Evolutionary conservation across 768 basidiomycete genomes (phyloP).

Genomic region (Trametes meyenii): DNA sequence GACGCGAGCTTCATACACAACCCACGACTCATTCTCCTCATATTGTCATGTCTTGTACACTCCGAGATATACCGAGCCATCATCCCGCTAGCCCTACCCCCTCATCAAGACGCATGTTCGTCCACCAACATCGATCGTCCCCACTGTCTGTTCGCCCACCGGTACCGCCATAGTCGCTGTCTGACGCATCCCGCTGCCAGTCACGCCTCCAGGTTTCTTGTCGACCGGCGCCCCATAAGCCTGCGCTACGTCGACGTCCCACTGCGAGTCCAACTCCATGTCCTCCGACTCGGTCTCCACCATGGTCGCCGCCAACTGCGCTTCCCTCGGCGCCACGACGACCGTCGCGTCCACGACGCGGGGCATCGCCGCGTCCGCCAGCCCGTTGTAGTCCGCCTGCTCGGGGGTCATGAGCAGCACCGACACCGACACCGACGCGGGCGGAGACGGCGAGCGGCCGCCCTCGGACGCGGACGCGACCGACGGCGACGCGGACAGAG

Average conservation of each 20-base stretch:
- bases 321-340: too few species aligned
- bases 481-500: neutral
- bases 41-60: too few species aligned
- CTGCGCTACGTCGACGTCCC: constrained; percentile 31
- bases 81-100: constrained; percentile 3
- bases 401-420: constrained; percentile 13
- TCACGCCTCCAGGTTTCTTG: neutral
- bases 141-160: constrained; percentile 13
- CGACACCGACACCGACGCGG: constrained; percentile 9
- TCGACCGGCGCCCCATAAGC: constrained; percentile 22
- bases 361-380: constrained; percentile 19
- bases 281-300: constrained; percentile 12
- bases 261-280: constrained; percentile 20
- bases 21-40: too few species aligned
- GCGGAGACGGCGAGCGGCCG: constrained; percentile 9
- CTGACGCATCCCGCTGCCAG: constrained; percentile 1
- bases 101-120: constrained; percentile 29
- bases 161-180: neutral
- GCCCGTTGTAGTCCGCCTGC: constrained; percentile 7
- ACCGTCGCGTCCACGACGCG: constrained; percentile 3
- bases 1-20: too few species aligned
- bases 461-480: neutral
- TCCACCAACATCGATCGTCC: constrained; percentile 28
- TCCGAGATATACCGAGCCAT: too few species aligned
- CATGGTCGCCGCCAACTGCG: constrained; percentile 1